These are phyloP conservation scores for Warburgia ugandensis DNA, from an alignment of 164 flowering plant genomes.

Conservation along the genomic window DNA sequence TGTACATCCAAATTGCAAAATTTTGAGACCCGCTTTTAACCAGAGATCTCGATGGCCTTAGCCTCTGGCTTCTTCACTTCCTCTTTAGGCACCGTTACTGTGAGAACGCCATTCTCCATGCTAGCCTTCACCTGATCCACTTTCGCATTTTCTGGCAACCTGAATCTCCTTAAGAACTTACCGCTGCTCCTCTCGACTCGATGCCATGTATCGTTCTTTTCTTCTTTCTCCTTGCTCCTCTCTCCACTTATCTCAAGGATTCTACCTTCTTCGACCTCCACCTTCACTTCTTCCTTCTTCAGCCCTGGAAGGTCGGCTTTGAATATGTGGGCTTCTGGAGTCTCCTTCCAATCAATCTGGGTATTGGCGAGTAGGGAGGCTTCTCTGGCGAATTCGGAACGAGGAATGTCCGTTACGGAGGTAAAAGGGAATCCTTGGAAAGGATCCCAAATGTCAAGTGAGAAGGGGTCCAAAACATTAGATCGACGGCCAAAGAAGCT, in stretches of 20 bases:
- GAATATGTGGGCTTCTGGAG: slow-evolving; percentile 4
- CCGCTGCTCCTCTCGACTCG: too few species aligned
- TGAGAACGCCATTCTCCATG: slow-evolving; percentile 27
- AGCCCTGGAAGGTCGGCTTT: slow-evolving; percentile 3
- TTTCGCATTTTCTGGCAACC: too few species aligned
- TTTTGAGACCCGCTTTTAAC: slow-evolving; percentile 12
- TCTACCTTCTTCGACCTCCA: background rate
- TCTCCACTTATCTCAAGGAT: background rate
- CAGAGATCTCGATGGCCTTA: slow-evolving; percentile 21
- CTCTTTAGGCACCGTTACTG: slow-evolving; percentile 27
- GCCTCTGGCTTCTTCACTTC: slow-evolving; percentile 18
- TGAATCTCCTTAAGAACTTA: too few species aligned
- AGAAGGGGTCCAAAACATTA: too few species aligned
- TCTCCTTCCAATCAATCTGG: slow-evolving; percentile 6
- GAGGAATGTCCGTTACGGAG: too few species aligned
- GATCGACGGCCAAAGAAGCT: too few species aligned
- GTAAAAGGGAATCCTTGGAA: too few species aligned
- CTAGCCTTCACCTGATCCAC: too few species aligned
- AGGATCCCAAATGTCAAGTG: too few species aligned
- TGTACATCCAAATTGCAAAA: too few species aligned
- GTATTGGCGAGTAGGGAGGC: background rate
- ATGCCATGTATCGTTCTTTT: slow-evolving; percentile 28
- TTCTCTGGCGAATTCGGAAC: background rate
- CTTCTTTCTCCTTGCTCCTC: slow-evolving; percentile 22
- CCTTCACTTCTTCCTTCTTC: background rate